Evolutionary conservation across 345 rosid genomes (phyloP), one percentile per base, ranked within the genome.

Genomic region (Punica granatum): DNA sequence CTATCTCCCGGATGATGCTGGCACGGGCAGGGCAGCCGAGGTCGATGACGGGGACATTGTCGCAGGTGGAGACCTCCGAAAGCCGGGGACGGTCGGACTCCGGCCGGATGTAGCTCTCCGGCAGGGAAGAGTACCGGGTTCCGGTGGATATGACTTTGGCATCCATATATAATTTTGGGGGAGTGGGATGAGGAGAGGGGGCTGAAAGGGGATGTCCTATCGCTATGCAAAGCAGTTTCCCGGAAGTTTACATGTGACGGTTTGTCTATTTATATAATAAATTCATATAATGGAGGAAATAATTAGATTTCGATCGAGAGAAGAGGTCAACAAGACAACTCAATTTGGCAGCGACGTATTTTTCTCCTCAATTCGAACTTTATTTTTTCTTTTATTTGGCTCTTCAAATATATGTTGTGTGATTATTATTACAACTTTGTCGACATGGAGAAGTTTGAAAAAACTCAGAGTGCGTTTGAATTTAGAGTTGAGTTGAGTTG

Each of bases 31-130:
- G 36, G 67, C 77, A 74, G 43, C 85, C 79, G 63, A 92, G 72
- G 72, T 92, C 95, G 66, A 92, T 75, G 60, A 86, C 67, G 12
- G 96, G 95, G 60, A 92, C 83, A 70, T 92, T 69, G 37, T 82
- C 73, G 48, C 84, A 82, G 37, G 69, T 64, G 7, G 80, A 73
- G 26, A 92, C 91, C 73, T 90, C 91, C 0, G 84, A 79, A 32
- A 90, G 77, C 7, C 81, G 76, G 25, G 98, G 95, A 14, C 96
- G 90, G 59, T 92, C 94, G 16, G 90, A 78, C 68, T 79, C 83
- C 36, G 88, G 90, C 68, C 96, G 71, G 69, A 90, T 72, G 66
- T 83, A 90, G 71, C 88, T 80, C 69, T 53, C 86, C 67, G 98
- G 98, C 53, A 92, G 70, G 65, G 68, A 75, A 2, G 79, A 16